A percentile compares a stretch with the other conserved stretches of the same genome.
phyloP scores from a whole-genome alignment of 257 asterid species.

The Solanum gandarillasii region DNA sequence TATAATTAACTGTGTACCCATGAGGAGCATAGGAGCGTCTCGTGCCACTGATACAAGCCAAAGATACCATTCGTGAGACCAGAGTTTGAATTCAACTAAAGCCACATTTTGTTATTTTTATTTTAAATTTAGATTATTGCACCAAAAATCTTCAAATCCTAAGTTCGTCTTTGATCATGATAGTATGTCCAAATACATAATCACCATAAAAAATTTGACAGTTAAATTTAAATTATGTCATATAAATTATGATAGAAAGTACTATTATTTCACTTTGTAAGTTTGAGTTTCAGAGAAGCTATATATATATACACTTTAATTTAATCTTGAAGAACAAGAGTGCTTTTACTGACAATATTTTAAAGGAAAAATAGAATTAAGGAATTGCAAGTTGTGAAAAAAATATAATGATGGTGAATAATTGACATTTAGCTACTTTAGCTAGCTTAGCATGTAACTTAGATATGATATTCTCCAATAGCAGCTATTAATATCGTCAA shows the following conservation, averaged over 20 bases:
- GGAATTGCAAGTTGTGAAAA: background rate
- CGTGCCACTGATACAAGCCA: background rate
- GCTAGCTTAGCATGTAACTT: background rate
- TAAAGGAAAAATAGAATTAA: background rate
- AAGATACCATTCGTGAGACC: background rate
- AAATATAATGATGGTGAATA: background rate
- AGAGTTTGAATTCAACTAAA: background rate
- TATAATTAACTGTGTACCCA: background rate
- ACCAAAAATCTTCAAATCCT: background rate
- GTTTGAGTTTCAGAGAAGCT: background rate
- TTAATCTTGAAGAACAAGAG: background rate
- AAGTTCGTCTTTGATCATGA: too few relatives aligned
- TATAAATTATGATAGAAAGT: background rate
- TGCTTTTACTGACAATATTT: background rate
- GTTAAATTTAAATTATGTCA: background rate
- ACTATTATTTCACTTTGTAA: background rate
- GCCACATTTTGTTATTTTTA: background rate
- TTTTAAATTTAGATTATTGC: background rate
- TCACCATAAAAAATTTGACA: background rate
- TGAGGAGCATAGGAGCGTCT: background rate
- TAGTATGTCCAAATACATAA: background rate
- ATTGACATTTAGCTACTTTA: background rate
- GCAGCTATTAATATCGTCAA: background rate
- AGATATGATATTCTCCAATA: background rate
- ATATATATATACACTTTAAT: background rate